A percentile compares a stretch with the other conserved stretches of the same genome.
These are phyloP conservation scores for Pseudocercospora crystallina DNA, from an alignment of 2,329 filamentous ascomycete species.

Conservation along the genomic window DNA sequence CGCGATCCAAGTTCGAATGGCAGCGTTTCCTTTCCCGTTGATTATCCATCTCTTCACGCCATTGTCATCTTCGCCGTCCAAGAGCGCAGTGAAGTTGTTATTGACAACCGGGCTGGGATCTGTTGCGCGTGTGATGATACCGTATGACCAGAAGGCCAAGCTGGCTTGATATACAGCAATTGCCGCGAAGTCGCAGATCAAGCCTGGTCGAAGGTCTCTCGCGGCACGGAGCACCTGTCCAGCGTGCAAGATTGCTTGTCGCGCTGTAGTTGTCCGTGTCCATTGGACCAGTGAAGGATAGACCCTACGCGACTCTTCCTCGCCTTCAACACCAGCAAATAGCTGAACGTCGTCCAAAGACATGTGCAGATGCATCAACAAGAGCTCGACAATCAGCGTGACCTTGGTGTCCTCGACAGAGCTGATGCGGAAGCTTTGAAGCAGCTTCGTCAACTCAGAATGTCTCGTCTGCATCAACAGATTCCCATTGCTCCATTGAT, in stretches of 20 bases:
- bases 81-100: constrained; percentile 44
- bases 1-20: constrained; percentile 29
- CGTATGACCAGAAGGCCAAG: constrained; percentile 68
- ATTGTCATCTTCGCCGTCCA: constrained; percentile 58
- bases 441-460: constrained; percentile 61
- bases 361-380: constrained; percentile 64
- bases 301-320: constrained; percentile 62
- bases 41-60: constrained; percentile 46
- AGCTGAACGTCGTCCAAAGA: constrained; percentile 65
- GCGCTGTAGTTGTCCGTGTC: constrained; percentile 55
- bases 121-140: constrained; percentile 49
- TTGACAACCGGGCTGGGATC: constrained; percentile 43
- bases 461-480: constrained; percentile 54
- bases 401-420: constrained; percentile 37
- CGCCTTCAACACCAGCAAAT: constrained; percentile 66
- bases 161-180: constrained; percentile 68
- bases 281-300: constrained; percentile 61
- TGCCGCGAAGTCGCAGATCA: constrained; percentile 60
- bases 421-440: constrained; percentile 52
- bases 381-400: constrained; percentile 48
- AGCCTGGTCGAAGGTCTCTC: constrained; percentile 41
- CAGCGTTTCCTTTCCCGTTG: constrained; percentile 35
- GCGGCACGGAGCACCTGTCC: constrained; percentile 65
- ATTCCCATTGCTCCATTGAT: constrained; percentile 38
- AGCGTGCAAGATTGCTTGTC: constrained; percentile 66